Evolutionary conservation across 805 yeast genomes (phyloP).

Genomic region (Saccharomycopsis vini): DNA sequence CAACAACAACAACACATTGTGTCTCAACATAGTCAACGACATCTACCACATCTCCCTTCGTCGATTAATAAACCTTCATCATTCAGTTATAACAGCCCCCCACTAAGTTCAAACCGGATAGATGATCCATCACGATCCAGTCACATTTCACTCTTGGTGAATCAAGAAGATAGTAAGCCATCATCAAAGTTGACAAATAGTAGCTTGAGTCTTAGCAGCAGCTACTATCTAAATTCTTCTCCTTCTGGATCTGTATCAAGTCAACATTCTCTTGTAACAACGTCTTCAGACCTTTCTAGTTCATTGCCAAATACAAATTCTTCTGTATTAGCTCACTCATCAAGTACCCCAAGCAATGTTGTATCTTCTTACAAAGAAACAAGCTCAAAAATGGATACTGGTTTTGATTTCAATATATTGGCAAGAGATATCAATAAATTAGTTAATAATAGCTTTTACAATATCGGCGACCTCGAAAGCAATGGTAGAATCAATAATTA

Average conservation of each 20-base stretch:
- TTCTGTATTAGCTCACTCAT: not conserved
- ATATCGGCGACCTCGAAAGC: not conserved
- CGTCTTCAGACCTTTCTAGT: not conserved
- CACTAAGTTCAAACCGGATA: too few relatives aligned
- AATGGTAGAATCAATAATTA: not conserved
- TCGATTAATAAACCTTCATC: too few relatives aligned
- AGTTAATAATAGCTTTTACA: not conserved
- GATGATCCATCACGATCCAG: too few relatives aligned
- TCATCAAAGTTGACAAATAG: too few relatives aligned
- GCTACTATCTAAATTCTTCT: too few relatives aligned
- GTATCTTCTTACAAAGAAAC: too few relatives aligned
- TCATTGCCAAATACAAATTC: not conserved
- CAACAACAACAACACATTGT: not conserved
- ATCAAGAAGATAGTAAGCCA: too few relatives aligned
- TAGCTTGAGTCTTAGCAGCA: too few relatives aligned
- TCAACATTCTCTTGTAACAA: not conserved
- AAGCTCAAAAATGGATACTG: not conserved
- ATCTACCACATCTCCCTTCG: not conserved
- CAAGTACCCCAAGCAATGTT: too few relatives aligned
- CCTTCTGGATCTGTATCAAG: not conserved
- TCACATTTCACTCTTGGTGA: too few relatives aligned
- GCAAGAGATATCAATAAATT: conserved; percentile 7
- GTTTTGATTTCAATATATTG: conserved; percentile 6
- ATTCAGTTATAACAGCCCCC: too few relatives aligned
- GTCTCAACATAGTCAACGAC: not conserved